Evolutionary conservation across 768 basidiomycete species (phyloP), one percentile per base, ranked within the genome.

Genomic region (Clitopilus hobsonii): DNA sequence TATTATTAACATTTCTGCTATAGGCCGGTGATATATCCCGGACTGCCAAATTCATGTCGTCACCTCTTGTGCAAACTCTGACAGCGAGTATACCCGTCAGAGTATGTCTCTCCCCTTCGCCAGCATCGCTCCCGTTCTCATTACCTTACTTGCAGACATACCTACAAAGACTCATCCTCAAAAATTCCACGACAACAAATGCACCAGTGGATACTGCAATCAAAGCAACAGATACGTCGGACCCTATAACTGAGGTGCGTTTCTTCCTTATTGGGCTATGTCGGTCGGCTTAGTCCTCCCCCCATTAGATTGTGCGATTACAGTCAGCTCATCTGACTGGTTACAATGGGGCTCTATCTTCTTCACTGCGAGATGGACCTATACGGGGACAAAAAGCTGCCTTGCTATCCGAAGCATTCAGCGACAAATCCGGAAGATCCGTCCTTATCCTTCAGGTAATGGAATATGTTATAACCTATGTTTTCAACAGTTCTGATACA

Each of bases 31-130:
- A 90, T 64, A 76, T 91, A 57, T 87, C 88, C 26, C 78, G 85
- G 18, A 90, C 89, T 0, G 78, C 83, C 10, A 89, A 86, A 66
- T 83, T 90, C 65, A 88, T 91, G 81, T 88, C 88, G 5, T 84
- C 86, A 2, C 88, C 88, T 0, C 60, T 90, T 13, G 77, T 89
- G n/a, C 88, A 89, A 67, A 73, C 78, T 11, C 60, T 88, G 10
- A 78, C 86, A 0, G 79, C 86, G 11, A 87, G 82, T 61, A 72
- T 74, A 18, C 81, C 85, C 5, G 80, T 84, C 56, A 79, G 80
- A 56, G 86, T 88, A 61, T 54, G 77, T 68, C 18, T 36, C 10
- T 26, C 32, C 7, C 49, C 51, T 38, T 53, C 57, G 20, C 14
- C 5, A 49, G 49, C 45, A 27, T 49, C 25, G 36, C 7, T 30